These are phyloP conservation scores for Colletotrichum simmondsii DNA, from an alignment of 2,329 filamentous ascomycete species.

Conservation along the genomic window DNA sequence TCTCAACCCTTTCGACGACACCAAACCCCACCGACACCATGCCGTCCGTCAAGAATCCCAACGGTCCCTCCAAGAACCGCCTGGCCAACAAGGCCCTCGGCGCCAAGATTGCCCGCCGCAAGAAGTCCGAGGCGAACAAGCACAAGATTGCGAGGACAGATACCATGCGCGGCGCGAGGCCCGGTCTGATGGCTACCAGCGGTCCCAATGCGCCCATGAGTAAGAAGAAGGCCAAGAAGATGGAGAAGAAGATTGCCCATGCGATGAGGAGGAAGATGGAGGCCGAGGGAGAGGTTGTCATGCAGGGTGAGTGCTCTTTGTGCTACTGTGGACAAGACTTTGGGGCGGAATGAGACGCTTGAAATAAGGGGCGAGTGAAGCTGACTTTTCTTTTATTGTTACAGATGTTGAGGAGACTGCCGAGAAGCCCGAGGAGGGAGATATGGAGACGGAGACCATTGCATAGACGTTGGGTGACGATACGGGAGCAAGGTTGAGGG, in stretches of 20 bases:
- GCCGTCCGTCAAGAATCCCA: constrained; percentile 69
- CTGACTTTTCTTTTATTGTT: neutral
- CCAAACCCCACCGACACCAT: constrained; percentile 46
- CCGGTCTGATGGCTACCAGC: constrained; percentile 65
- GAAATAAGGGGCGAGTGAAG: neutral
- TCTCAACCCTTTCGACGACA: neutral
- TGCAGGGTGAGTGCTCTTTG: constrained; percentile 52
- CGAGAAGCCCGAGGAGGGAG: neutral
- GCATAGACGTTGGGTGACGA: neutral
- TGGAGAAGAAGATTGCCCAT: constrained; percentile 64
- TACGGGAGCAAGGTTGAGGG: neutral
- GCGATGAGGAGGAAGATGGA: constrained; percentile 64
- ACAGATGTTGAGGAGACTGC: neutral
- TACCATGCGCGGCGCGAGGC: constrained; percentile 59
- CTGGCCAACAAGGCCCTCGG: constrained; percentile 57
- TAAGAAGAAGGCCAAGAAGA: constrained; percentile 66
- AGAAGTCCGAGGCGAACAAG: constrained; percentile 51
- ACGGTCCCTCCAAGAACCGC: constrained; percentile 65
- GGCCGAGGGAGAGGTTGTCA: constrained; percentile 59
- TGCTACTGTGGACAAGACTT: neutral
- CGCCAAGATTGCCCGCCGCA: constrained; percentile 55
- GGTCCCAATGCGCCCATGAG: constrained; percentile 63
- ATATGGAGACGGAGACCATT: constrained; percentile 25
- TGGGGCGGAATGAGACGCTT: neutral
- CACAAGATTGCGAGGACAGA: constrained; percentile 55